Conservation (phyloP, 169 alveolate genomes). For the Plasmodium ovale region DNA sequence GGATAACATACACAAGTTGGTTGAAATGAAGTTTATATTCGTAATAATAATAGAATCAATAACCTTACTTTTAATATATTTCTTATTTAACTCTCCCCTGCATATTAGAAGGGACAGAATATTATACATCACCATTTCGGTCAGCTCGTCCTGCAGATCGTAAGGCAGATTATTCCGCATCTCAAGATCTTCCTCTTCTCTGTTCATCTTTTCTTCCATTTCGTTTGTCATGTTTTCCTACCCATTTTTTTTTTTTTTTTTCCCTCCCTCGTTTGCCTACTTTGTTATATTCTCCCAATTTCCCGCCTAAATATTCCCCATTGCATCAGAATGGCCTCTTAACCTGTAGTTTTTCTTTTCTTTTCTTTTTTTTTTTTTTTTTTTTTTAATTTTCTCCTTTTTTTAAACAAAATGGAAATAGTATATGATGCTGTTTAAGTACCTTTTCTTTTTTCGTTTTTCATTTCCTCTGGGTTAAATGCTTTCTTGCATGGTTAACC, state of each 20-base stretch:
- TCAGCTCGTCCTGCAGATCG: slow-evolving; percentile 33
- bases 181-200: not conserved
- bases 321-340: no score
- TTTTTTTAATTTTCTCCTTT: no score
- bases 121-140: slow-evolving; percentile 52
- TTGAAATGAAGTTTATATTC: slow-evolving; percentile 25
- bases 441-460: no score
- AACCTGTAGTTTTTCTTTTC: no score
- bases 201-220: not conserved
- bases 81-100: slow-evolving; percentile 48
- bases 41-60: slow-evolving; percentile 38
- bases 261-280: not conserved
- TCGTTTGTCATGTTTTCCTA: slow-evolving; percentile 4
- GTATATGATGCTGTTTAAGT: no score
- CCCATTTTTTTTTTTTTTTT: slow-evolving; percentile 3
- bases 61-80: slow-evolving; percentile 32
- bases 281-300: no score
- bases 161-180: not conserved
- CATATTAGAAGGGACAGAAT: slow-evolving; percentile 28
- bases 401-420: no score
- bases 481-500: not conserved
- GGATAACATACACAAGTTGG: slow-evolving; percentile 23
- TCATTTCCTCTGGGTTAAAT: no score
- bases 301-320: no score
- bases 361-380: no score